Percentiles rank a stretch among this genome's conserved stretches.
Conservation (phyloP, 2,329 filamentous ascomycete genomes). For the Xylariaceae sp. region DNA sequence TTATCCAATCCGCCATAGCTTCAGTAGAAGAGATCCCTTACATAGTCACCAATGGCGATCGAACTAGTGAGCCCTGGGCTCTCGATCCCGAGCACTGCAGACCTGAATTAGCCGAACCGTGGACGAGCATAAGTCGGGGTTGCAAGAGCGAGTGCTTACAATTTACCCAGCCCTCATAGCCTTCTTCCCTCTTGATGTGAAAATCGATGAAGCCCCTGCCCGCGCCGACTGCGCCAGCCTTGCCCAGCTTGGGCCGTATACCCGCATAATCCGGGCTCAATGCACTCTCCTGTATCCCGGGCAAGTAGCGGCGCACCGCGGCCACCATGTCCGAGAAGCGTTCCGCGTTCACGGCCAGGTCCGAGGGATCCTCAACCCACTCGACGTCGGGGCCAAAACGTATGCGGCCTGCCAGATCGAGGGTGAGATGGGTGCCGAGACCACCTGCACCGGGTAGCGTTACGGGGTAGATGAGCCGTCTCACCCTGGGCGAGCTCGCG, state of each 20-base stretch:
- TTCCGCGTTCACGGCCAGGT: conserved; percentile 62
- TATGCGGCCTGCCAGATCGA: conserved; percentile 78
- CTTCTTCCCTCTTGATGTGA: conserved; percentile 69
- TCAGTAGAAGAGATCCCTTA: conserved; percentile 47
- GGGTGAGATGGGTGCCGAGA: conserved; percentile 85
- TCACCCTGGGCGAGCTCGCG: conserved; percentile 55
- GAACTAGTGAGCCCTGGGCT: conserved; percentile 85
- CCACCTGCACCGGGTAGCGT: conserved; percentile 77
- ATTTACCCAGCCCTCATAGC: conserved; percentile 79
- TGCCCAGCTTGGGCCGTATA: conserved; percentile 77
- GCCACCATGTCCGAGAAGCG: conserved; percentile 61
- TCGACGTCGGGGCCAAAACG: conserved; percentile 94
- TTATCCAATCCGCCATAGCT: conserved; percentile 1
- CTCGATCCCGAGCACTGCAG: conserved; percentile 72
- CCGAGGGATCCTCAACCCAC: conserved; percentile 69
- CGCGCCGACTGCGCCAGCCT: conserved; percentile 53
- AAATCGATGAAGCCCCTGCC: conserved; percentile 78
- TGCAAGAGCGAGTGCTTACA: conserved; percentile 13
- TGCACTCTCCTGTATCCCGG: conserved; percentile 58
- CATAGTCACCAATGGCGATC: conserved; percentile 78
- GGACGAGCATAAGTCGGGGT: no score
- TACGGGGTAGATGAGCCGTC: conserved; percentile 79
- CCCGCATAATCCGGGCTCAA: conserved; percentile 83
- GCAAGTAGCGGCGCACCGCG: conserved; percentile 76
- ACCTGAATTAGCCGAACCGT: not conserved